Evolutionary conservation across 805 yeast genomes (phyloP).

Genomic region (Teunomyces tritomae): DNA sequence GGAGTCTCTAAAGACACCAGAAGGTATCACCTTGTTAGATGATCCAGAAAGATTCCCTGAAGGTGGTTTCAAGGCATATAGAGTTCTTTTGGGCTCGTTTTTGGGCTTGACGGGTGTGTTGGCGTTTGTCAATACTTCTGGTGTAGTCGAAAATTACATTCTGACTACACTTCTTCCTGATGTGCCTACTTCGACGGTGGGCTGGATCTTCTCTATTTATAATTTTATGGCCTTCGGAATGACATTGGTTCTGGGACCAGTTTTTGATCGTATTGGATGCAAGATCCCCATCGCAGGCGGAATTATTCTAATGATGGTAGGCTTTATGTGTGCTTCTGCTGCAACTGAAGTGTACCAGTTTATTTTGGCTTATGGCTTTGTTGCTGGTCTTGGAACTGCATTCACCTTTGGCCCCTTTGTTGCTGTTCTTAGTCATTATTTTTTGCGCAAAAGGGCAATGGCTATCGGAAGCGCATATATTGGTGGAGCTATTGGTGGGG

Average conservation of each 20-base stretch:
- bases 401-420: slow-evolving; percentile 25
- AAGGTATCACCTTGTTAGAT: slow-evolving; percentile 11
- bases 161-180: slow-evolving; percentile 11
- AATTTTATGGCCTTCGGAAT: slow-evolving; percentile 24
- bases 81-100: slow-evolving; percentile 24
- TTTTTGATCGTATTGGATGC: slow-evolving; percentile 25
- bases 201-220: slow-evolving; percentile 29
- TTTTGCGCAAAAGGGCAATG: slow-evolving; percentile 19
- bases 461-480: slow-evolving; percentile 28
- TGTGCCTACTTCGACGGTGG: slow-evolving; percentile 16
- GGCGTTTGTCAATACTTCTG: slow-evolving; percentile 25
- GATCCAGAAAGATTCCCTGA: slow-evolving; percentile 26
- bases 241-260: slow-evolving; percentile 23
- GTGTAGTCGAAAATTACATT: slow-evolving; percentile 23
- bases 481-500: slow-evolving; percentile 34
- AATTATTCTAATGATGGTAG: slow-evolving; percentile 14
- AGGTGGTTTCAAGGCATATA: slow-evolving; percentile 24
- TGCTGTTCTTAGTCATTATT: slow-evolving; percentile 27
- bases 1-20: slow-evolving; percentile 23
- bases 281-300: slow-evolving; percentile 20
- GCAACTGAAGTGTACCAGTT: slow-evolving; percentile 22
- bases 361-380: slow-evolving; percentile 21
- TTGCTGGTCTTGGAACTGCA: slow-evolving; percentile 23
- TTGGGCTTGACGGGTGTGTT: slow-evolving; percentile 24
- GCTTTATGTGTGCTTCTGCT: slow-evolving; percentile 21